Evolutionary conservation across 352 stramenopile genomes (phyloP).

Genomic region (Globisporangium ultimum): DNA sequence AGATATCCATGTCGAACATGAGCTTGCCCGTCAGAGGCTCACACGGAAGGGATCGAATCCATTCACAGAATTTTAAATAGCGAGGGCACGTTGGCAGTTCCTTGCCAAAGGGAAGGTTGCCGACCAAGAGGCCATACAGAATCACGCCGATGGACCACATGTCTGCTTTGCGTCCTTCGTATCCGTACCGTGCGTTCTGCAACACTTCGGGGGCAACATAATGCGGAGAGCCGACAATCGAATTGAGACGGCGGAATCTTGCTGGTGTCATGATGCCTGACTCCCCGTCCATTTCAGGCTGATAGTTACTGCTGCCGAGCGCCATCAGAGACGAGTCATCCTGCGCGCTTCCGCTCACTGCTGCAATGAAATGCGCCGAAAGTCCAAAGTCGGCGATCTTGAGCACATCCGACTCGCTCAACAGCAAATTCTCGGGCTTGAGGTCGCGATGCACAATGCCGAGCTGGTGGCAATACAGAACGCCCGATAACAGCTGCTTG

Average conservation of each 20-base stretch:
- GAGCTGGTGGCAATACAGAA: conserved; percentile 89
- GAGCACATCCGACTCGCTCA: conserved; percentile 87
- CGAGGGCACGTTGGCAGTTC: conserved; percentile 91
- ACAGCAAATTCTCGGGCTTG: conserved; percentile 96
- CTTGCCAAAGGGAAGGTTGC: conserved; percentile 94
- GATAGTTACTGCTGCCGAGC: conserved; percentile 5
- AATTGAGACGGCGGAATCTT: conserved; percentile 90
- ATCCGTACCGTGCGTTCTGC: conserved; percentile 84
- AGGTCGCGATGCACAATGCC: conserved; percentile 95
- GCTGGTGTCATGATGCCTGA: conserved; percentile 10
- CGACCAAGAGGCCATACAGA: conserved; percentile 90
- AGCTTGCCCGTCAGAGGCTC: conserved; percentile 68
- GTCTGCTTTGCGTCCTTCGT: conserved; percentile 91
- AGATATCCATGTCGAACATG: conserved; percentile 49
- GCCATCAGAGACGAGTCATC: conserved; percentile 22
- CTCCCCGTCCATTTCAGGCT: conserved; percentile 29
- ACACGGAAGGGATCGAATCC: conserved; percentile 67
- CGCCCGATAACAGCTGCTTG: conserved; percentile 82
- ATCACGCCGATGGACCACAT: conserved; percentile 94
- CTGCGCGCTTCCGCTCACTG: conserved; percentile 40
- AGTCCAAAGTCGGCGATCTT: conserved; percentile 96
- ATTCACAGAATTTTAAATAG: conserved; percentile 95
- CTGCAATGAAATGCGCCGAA: conserved; percentile 89
- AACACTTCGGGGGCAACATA: conserved; percentile 97
- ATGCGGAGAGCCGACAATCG: conserved; percentile 95